Evolutionary conservation across 179 eudicot genomes (phyloP).

Genomic region (Pouteria campechiana): DNA sequence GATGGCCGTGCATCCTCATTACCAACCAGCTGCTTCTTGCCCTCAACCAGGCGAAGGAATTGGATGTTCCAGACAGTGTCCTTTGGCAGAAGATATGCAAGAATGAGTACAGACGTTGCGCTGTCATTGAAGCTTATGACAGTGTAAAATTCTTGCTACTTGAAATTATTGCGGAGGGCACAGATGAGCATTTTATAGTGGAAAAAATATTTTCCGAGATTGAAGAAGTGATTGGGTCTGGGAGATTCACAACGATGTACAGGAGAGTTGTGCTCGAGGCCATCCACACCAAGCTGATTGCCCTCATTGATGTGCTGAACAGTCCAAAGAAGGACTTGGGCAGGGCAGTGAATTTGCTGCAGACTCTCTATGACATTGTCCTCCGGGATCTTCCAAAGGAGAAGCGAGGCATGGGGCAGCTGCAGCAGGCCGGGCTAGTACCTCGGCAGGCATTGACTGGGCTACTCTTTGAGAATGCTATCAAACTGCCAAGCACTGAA

Average conservation of each 20-base stretch:
- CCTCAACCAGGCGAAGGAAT: constrained; percentile 56
- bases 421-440: constrained; percentile 55
- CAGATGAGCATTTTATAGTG: constrained; percentile 58
- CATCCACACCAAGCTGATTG: constrained; percentile 43
- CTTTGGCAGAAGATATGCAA: constrained; percentile 71
- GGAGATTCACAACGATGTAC: constrained; percentile 41
- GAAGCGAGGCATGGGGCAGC: constrained; percentile 25
- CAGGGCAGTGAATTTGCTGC: constrained; percentile 47
- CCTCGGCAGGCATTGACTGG: constrained; percentile 28
- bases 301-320: constrained; percentile 51
- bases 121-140: constrained; percentile 77
- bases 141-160: constrained; percentile 55
- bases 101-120: constrained; percentile 82
- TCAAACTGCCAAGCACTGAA: constrained; percentile 49
- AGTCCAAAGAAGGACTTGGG: constrained; percentile 30
- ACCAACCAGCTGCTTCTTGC: constrained; percentile 86
- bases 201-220: constrained; percentile 44
- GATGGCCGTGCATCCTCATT: constrained; percentile 89
- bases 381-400: constrained; percentile 50
- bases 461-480: constrained; percentile 65
- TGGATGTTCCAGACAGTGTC: constrained; percentile 34
- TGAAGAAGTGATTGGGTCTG: constrained; percentile 29
- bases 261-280: constrained; percentile 29
- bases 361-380: constrained; percentile 65
- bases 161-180: constrained; percentile 36